Evolutionary conservation across 306 rosid genomes (phyloP).

Genomic region (Citrullus mucosospermus): DNA sequence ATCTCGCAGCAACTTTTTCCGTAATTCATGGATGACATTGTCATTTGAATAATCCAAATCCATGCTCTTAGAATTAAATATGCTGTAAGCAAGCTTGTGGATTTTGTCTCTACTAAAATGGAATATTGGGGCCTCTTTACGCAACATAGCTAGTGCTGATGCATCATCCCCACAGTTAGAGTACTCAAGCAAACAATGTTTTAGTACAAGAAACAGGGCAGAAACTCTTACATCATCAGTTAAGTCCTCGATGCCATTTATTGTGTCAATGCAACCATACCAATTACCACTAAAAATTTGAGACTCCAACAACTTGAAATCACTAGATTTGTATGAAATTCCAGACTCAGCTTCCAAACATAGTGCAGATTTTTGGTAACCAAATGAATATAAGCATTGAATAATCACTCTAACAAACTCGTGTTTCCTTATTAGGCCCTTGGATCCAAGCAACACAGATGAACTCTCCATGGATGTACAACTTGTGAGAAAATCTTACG

Average conservation of each 20-base stretch:
- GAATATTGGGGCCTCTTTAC: conserved; percentile 38
- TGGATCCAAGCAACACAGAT: conserved; percentile 36
- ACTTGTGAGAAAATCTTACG: background rate
- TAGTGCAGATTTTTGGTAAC: conserved; percentile 50
- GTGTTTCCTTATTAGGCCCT: conserved; percentile 43
- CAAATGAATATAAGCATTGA: conserved; percentile 57
- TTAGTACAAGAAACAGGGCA: conserved; percentile 52
- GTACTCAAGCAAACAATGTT: conserved; percentile 54
- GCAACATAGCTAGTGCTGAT: conserved; percentile 51
- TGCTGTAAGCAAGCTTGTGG: conserved; percentile 43
- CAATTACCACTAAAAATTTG: conserved; percentile 48
- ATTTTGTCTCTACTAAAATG: conserved; percentile 34
- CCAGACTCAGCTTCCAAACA: conserved; percentile 73
- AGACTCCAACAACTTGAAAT: conserved; percentile 47
- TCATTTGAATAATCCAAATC: conserved; percentile 25
- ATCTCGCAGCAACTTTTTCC: conserved; percentile 34
- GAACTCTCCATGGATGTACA: conserved; percentile 35
- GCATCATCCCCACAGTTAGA: conserved; percentile 41
- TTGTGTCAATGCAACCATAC: conserved; percentile 39
- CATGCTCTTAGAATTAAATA: conserved; percentile 31
- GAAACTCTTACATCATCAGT: conserved; percentile 46
- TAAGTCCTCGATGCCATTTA: conserved; percentile 30
- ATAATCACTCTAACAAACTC: conserved; percentile 65
- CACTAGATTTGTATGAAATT: conserved; percentile 33
- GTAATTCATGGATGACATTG: conserved; percentile 22